Evolutionary conservation across 495 filamentous ascomycete species (phyloP), one percentile per base, ranked within the genome.

Genomic region (Lophium mytilinum): DNA sequence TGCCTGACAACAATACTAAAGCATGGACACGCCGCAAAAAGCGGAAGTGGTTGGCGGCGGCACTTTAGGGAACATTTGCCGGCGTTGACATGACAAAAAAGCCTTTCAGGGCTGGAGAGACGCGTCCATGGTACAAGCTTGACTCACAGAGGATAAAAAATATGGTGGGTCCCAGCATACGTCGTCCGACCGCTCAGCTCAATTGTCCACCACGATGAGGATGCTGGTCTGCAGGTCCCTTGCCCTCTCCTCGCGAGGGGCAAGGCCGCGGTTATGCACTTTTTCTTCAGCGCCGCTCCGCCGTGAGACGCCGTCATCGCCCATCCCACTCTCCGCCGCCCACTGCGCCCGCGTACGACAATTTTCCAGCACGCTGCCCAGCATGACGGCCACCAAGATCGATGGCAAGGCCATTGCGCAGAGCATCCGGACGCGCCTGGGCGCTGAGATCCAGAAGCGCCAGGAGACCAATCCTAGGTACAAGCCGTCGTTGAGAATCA

Each of bases 331-430:
- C 36, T 40, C 9, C 48, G 15, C 50, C 17, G 9, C 19, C 21
- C 51, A 56, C 52, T 39, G 12, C 30, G n/a, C 37, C 21, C 33
- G 14, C 34, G 15, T 30, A 53, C 58, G 53, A 50, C 56, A 52
- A 4, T 81, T 83, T 64, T 82, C 78, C 56, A 72, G 67, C 66
- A 76, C 74, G 64, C 30, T 66, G 37, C 68, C 70, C 62, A 75
- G 75, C 55, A 95, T 94, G 89, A 81, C 83, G 62, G 92, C 89
- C 58, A 80, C 83, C 67, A 96, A 88, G 77, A 93, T 98, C 67
- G 92, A 98, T 75, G 93, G 93, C 71, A 96, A 87, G 33, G 88
- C 87, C 61, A 91, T 96, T 74, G 94, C 94, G 43, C 91, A 88
- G 75, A 80, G 72, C 60, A 95, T 98, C 66, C 84, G 93, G 50